phyloP scores from a whole-genome alignment of 2,329 filamentous ascomycete species.

The Trichoderma sp. region DNA sequence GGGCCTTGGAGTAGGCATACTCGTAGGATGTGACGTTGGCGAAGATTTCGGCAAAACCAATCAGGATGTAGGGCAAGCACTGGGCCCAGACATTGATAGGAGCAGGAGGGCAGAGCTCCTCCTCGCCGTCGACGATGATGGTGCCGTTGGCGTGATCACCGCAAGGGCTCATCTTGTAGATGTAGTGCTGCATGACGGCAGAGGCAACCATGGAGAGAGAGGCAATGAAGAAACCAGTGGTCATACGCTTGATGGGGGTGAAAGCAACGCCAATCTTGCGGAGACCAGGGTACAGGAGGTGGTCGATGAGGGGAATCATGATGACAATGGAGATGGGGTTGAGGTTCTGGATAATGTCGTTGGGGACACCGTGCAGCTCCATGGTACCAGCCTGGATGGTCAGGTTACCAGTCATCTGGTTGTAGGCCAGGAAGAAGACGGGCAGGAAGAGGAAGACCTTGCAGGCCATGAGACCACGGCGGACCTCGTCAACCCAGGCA shows the following conservation, averaged over 20 bases:
- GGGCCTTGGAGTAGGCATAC: constrained; percentile 75
- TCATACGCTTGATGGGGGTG: constrained; percentile 74
- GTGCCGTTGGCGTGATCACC: constrained; percentile 50
- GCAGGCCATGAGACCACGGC: constrained; percentile 67
- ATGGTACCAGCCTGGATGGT: constrained; percentile 65
- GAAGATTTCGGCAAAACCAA: constrained; percentile 53
- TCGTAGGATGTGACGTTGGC: constrained; percentile 63
- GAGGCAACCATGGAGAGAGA: constrained; percentile 60
- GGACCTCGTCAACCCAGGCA: constrained; percentile 76
- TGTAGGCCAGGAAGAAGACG: constrained; percentile 59
- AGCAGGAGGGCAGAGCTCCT: constrained; percentile 51
- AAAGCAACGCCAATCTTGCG: constrained; percentile 63
- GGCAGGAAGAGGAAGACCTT: constrained; percentile 71
- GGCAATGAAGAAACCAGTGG: constrained; percentile 65
- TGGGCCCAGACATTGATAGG: constrained; percentile 66
- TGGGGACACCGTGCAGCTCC: constrained; percentile 68
- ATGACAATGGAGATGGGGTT: constrained; percentile 74
- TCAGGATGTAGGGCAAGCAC: constrained; percentile 50
- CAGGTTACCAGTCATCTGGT: constrained; percentile 60
- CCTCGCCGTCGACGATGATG: constrained; percentile 22
- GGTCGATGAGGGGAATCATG: constrained; percentile 70
- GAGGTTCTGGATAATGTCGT: constrained; percentile 74
- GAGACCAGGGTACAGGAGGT: constrained; percentile 66
- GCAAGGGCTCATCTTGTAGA: constrained; percentile 63
- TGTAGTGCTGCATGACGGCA: constrained; percentile 58